Base-by-base conservation (phyloP, 495 filamentous ascomycete genomes). In the Aeminium ludgeri region DNA sequence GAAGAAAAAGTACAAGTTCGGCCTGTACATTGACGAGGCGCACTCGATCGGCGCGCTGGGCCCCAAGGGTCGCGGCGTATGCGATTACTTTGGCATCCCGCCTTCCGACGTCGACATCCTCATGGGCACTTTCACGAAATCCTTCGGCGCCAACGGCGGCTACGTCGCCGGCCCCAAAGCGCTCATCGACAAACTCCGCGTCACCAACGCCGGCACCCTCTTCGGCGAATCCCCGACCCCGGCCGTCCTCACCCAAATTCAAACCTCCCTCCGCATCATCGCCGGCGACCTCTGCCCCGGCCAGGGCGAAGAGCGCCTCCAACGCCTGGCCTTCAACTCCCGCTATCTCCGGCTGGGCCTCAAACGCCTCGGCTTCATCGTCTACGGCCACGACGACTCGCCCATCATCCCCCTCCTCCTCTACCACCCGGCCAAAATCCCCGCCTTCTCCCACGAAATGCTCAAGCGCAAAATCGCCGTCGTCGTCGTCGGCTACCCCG, bases 361-460 rank as follows among this genome's bases (percentile, higher is more conserved):
- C 59, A 97, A 96, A 67, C 80, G 89, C 50, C 78, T 97, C 53
- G 89, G 89, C 38, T 86, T 85, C 67, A 97, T 97, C 58, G 76
- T 94, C 39, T 91, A 85, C 54, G 89, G 89, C 42, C 84, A 95
- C 57, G 89, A 97, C 60, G 89, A 97, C 62, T 93, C 85, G 12
- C 89, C 89, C 40, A 96, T 97, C 59, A 84, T 97, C 47, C 89
- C 89, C 36, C 46, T 96, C 52, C 65, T 94, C 41, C 73, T 97
- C 25, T 97, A 94, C 66, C 84, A 93, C 63, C 91, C 89, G 8
- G 89, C 80, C 41, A 97, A 97, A 62, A 92, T 97, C 65, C 82
- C 89, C 6, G 89, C 89, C 25, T 97, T 97, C 61, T 92, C 84
- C 27, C 89, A 92, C 58, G 87, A 96, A 60, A 96, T 97, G 89